phyloP scores from a whole-genome alignment of 23 red algal species.

The Gracilaria domingensis region DNA sequence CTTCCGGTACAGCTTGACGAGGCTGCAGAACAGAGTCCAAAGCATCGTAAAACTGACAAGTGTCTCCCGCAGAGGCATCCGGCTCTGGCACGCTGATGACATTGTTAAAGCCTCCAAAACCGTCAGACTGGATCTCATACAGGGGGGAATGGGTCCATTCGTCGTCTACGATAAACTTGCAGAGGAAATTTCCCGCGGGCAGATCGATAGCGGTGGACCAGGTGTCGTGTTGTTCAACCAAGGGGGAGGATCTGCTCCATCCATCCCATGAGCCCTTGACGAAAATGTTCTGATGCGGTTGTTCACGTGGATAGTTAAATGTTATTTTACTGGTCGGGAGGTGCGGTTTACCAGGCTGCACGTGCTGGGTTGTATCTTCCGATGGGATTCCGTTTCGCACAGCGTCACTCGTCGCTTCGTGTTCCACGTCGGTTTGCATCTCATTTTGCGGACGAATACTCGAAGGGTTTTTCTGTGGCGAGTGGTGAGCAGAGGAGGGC shows the following conservation, averaged over 20 bases:
- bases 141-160: constrained; percentile 18
- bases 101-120: constrained; percentile 52
- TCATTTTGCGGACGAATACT: background rate
- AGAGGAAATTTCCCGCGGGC: constrained; percentile 29
- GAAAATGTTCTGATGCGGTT: background rate
- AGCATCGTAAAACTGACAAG: background rate
- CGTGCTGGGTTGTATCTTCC: too few species aligned
- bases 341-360: background rate
- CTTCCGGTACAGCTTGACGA: background rate
- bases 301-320: background rate
- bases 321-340: background rate
- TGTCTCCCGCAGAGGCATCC: background rate
- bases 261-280: constrained; percentile 50
- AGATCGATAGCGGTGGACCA: constrained; percentile 7
- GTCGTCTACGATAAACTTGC: constrained; percentile 59
- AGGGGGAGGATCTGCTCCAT: background rate
- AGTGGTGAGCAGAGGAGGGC: background rate
- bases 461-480: background rate
- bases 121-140: constrained; percentile 42
- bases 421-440: background rate
- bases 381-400: background rate
- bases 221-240: background rate
- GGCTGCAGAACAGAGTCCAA: background rate
- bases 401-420: background rate
- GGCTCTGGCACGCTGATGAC: background rate